Percentiles rank a stretch among this genome's conserved stretches.
phyloP scores from a whole-genome alignment of 2,329 filamentous ascomycete species.

The Acrodontium crateriforme region DNA sequence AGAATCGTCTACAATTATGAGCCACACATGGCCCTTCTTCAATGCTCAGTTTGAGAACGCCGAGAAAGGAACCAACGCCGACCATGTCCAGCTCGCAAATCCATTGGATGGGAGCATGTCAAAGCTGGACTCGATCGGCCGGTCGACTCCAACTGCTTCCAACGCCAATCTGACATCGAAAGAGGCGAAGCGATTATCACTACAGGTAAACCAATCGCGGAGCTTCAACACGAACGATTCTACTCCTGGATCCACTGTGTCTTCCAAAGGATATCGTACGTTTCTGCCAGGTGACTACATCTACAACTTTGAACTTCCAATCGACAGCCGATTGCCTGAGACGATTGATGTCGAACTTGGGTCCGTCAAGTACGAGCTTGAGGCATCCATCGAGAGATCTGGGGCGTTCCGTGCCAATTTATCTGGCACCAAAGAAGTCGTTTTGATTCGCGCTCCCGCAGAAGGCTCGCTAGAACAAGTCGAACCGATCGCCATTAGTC shows the following conservation, averaged over 20 bases:
- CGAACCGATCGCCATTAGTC: constrained; percentile 84
- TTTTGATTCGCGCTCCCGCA: constrained; percentile 70
- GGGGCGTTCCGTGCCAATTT: constrained; percentile 85
- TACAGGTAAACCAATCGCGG: constrained; percentile 67
- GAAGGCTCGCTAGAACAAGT: constrained; percentile 81
- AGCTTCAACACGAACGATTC: constrained; percentile 74
- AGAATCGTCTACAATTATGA: constrained; percentile 75
- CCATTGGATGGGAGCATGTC: constrained; percentile 23
- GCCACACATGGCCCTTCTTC: constrained; percentile 85
- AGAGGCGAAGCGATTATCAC: constrained; percentile 54
- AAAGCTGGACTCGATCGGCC: constrained; percentile 15
- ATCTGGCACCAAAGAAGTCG: constrained; percentile 67
- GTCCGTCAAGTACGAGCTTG: constrained; percentile 75
- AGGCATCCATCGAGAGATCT: constrained; percentile 70
- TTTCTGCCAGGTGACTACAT: constrained; percentile 65
- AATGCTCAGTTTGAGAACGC: constrained; percentile 55
- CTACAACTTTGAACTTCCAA: constrained; percentile 68
- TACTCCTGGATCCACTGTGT: constrained; percentile 41
- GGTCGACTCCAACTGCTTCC: constrained; percentile 25
- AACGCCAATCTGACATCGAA: constrained; percentile 29
- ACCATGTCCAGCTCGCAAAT: constrained; percentile 45
- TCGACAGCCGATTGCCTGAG: constrained; percentile 67
- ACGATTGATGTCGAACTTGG: constrained; percentile 79
- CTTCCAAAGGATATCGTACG: constrained; percentile 70
- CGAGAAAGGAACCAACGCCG: constrained; percentile 47